These are phyloP conservation scores for Mycosphaerella sp. DNA, from an alignment of 2,329 filamentous ascomycete genomes.

Conservation along the genomic window DNA sequence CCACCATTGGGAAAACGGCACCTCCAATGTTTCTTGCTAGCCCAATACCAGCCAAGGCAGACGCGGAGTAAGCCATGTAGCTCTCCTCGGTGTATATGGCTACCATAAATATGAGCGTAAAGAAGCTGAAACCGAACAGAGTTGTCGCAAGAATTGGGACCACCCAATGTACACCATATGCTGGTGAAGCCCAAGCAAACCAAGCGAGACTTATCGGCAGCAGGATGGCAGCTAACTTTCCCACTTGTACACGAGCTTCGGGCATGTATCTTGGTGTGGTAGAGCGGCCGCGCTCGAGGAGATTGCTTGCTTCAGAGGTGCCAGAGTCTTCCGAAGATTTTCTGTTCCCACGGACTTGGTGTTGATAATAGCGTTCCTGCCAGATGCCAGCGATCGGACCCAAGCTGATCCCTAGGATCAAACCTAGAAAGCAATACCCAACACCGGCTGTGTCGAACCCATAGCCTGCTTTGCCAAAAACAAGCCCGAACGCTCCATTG, in stretches of 20 bases:
- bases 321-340: constrained; percentile 16
- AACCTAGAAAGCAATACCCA: constrained; percentile 29
- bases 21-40: constrained; percentile 36
- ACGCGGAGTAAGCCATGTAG: constrained; percentile 41
- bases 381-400: constrained; percentile 42
- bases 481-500: constrained; percentile 45
- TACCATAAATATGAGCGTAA: constrained; percentile 47
- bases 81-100: constrained; percentile 46
- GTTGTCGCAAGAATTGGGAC: constrained; percentile 44
- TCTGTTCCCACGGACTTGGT: constrained; percentile 33
- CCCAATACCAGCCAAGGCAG: constrained; percentile 38
- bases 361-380: constrained; percentile 41
- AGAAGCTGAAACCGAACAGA: constrained; percentile 48
- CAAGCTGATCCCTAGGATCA: constrained; percentile 38
- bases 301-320: constrained; percentile 24
- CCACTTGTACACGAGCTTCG: constrained; percentile 40
- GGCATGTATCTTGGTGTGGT: constrained; percentile 33
- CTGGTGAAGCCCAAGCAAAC: constrained; percentile 38
- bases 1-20: constrained; percentile 38
- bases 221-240: constrained; percentile 39
- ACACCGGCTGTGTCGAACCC: constrained; percentile 22
- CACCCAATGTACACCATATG: constrained; percentile 29
- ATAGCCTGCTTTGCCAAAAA: constrained; percentile 42
- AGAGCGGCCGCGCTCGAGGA: constrained; percentile 33
- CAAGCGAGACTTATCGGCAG: constrained; percentile 40